Evolutionary conservation across 169 alveolate genomes (phyloP).

Genomic region (Cystoisospora suis): DNA sequence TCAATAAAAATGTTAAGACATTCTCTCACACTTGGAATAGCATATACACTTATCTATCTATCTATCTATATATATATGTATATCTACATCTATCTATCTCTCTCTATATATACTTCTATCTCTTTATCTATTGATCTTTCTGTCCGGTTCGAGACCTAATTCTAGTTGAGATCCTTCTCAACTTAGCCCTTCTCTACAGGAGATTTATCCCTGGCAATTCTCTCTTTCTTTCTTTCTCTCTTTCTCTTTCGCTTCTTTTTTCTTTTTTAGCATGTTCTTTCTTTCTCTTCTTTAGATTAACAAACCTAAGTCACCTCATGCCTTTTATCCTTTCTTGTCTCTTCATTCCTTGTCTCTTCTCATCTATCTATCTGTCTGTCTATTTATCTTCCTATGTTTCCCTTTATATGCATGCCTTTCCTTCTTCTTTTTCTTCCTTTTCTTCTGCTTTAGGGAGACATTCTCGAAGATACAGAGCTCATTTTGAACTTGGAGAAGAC

Average conservation of each 20-base stretch:
- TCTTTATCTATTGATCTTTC: neutral
- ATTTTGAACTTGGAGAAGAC: slow-evolving; percentile 93
- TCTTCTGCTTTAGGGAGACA: slow-evolving; percentile 77
- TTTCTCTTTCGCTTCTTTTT: too few relatives aligned
- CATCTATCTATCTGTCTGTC: neutral
- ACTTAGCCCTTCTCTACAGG: too few relatives aligned
- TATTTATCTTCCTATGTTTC: neutral
- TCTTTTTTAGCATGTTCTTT: too few relatives aligned
- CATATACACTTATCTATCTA: neutral
- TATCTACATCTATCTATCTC: neutral
- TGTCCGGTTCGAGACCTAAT: too few relatives aligned
- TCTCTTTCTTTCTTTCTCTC: too few relatives aligned
- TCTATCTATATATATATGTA: neutral
- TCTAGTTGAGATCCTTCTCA: too few relatives aligned
- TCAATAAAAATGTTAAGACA: too few relatives aligned
- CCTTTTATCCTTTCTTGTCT: neutral
- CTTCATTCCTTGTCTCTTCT: too few relatives aligned
- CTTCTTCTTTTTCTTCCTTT: neutral
- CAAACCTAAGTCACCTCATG: too few relatives aligned
- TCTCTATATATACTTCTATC: neutral
- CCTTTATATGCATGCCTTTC: neutral
- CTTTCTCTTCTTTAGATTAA: too few relatives aligned
- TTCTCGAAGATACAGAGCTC: slow-evolving; percentile 92
- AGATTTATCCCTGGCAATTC: too few relatives aligned
- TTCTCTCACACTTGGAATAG: too few relatives aligned